A percentile compares a stretch with the other conserved stretches of the same genome.
These are phyloP conservation scores for Staphylotrichum longicolle DNA, from an alignment of 495 filamentous ascomycete genomes.

Conservation along the genomic window DNA sequence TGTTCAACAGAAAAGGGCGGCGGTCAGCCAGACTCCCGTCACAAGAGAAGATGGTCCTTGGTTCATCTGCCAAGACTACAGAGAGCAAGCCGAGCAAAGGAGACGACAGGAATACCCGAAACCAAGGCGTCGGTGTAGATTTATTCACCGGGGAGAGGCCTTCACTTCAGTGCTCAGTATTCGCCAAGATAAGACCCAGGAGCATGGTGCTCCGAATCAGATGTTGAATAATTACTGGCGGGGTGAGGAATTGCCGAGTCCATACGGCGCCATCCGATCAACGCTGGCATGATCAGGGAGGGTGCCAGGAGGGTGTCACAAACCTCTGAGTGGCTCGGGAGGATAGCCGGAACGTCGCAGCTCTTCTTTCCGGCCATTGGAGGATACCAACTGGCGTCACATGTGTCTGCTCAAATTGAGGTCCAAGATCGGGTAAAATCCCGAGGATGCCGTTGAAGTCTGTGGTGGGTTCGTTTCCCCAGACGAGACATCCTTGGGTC, in stretches of 20 bases:
- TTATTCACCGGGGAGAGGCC: not conserved
- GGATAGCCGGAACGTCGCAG: conserved; percentile 21
- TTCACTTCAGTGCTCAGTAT: not conserved
- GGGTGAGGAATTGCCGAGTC: conserved; percentile 19
- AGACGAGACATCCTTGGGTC: conserved; percentile 3
- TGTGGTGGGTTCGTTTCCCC: not conserved
- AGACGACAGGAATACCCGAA: no score
- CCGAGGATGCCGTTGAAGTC: conserved; percentile 19
- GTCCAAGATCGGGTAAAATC: conserved; percentile 26
- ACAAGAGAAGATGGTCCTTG: not conserved
- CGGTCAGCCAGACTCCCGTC: not conserved
- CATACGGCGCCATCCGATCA: conserved; percentile 13
- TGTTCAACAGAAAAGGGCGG: not conserved
- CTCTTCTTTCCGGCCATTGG: conserved; percentile 17
- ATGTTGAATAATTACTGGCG: not conserved
- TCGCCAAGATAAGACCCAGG: conserved; percentile 6
- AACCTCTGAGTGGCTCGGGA: conserved; percentile 21
- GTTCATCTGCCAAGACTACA: no score
- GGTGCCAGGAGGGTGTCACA: conserved; percentile 12
- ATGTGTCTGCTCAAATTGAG: conserved; percentile 19
- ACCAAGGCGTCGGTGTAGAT: no score
- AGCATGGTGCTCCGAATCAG: conserved; percentile 16
- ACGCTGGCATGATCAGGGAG: conserved; percentile 12
- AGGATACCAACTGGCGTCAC: not conserved
- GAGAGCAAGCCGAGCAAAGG: no score